phyloP scores from a whole-genome alignment of 495 filamentous ascomycete genomes.

The Aspergillus bertholletiae region DNA sequence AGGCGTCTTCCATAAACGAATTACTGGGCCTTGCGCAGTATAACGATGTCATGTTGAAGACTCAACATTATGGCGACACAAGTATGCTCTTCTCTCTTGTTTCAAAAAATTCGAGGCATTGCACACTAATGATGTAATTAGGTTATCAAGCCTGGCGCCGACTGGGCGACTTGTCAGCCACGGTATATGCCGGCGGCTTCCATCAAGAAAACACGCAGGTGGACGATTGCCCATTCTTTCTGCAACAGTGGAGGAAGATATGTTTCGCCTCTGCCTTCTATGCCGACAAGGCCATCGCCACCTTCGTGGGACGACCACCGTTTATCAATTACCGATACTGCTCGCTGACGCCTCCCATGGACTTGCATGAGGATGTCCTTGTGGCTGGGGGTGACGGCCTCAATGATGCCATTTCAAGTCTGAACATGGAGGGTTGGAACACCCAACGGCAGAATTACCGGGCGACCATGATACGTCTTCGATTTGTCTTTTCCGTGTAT shows the following conservation, averaged over 20 bases:
- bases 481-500: conserved; percentile 44
- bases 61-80: conserved; percentile 48
- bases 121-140: conserved; percentile 15
- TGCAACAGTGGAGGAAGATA: conserved; percentile 46
- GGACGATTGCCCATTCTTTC: conserved; percentile 47
- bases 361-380: conserved; percentile 51
- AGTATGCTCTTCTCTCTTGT: conserved; percentile 32
- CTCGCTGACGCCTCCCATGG: conserved; percentile 52
- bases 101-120: not conserved
- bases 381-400: conserved; percentile 45
- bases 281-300: conserved; percentile 48
- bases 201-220: conserved; percentile 48
- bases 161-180: conserved; percentile 47
- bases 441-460: conserved; percentile 32
- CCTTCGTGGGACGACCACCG: conserved; percentile 56
- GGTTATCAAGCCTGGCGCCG: conserved; percentile 51
- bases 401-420: conserved; percentile 33
- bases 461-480: conserved; percentile 45
- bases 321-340: conserved; percentile 53
- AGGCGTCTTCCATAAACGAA: conserved; percentile 45
- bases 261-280: conserved; percentile 53
- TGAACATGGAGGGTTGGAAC: conserved; percentile 56
- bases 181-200: conserved; percentile 55
- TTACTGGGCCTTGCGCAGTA: conserved; percentile 44
- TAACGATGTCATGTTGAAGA: conserved; percentile 41